phyloP scores from a whole-genome alignment of 2,329 filamentous ascomycete species.

The Phaeomoniella chlamydospora region DNA sequence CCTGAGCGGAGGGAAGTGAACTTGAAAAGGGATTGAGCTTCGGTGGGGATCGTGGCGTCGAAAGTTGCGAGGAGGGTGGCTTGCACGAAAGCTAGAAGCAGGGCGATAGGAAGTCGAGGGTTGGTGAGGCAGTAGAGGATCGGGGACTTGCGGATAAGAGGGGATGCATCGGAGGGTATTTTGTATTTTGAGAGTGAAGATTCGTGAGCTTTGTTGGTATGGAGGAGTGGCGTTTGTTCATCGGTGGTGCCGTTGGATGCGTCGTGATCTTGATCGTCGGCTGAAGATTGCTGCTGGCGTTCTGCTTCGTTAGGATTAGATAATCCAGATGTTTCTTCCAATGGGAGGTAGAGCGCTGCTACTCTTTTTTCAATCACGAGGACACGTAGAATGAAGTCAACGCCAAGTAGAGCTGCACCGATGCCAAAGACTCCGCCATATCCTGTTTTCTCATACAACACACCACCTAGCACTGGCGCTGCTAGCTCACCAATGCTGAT shows the following conservation, averaged over 20 bases:
- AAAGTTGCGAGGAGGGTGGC: slow-evolving; percentile 10
- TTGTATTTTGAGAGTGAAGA: slow-evolving; percentile 18
- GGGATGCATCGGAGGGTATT: slow-evolving; percentile 24
- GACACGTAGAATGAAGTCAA: slow-evolving; percentile 47
- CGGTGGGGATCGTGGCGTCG: slow-evolving; percentile 12
- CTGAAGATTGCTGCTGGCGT: slow-evolving; percentile 7
- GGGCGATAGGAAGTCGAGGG: slow-evolving; percentile 8
- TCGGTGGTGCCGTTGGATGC: slow-evolving; percentile 13
- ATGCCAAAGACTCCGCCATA: slow-evolving; percentile 45
- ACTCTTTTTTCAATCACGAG: slow-evolving; percentile 50
- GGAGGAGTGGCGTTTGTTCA: slow-evolving; percentile 26
- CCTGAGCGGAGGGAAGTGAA: slow-evolving; percentile 18
- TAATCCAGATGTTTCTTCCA: not conserved
- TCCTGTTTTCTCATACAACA: slow-evolving; percentile 45
- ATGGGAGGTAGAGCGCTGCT: slow-evolving; percentile 28
- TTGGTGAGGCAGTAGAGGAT: slow-evolving; percentile 10
- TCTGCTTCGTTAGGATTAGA: slow-evolving; percentile 10
- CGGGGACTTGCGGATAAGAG: slow-evolving; percentile 24
- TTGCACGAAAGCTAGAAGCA: slow-evolving; percentile 11
- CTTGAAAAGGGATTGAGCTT: slow-evolving; percentile 9
- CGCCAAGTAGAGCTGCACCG: slow-evolving; percentile 34
- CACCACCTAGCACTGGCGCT: slow-evolving; percentile 44
- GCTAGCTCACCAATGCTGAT: slow-evolving; percentile 42
- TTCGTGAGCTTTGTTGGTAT: slow-evolving; percentile 14
- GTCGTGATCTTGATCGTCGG: slow-evolving; percentile 8